Conservation (phyloP, 352 stramenopile genomes). For the Globisporangium acanthophoron region DNA sequence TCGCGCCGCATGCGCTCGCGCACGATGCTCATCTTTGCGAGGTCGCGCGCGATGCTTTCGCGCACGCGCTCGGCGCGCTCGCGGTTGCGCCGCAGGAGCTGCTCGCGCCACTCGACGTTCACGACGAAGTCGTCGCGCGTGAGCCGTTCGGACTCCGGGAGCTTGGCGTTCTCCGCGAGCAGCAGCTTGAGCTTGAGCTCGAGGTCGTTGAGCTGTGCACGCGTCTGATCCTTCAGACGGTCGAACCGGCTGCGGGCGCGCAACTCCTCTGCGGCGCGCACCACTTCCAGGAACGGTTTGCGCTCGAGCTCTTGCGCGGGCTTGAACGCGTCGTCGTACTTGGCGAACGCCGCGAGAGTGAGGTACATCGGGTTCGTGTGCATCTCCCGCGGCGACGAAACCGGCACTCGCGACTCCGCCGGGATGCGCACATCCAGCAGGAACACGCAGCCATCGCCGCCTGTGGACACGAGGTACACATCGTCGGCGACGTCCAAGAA, state of each 20-base stretch:
- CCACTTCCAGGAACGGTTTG: conserved; percentile 37
- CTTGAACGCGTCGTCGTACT: conserved; percentile 62
- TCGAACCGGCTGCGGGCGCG: conserved; percentile 55
- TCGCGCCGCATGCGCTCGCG: conserved; percentile 86
- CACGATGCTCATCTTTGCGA: conserved; percentile 74
- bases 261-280: conserved; percentile 26
- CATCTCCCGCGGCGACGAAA: conserved; percentile 1
- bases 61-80: conserved; percentile 52
- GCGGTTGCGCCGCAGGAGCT: conserved; percentile 43
- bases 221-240: conserved; percentile 58
- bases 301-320: conserved; percentile 33
- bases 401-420: conserved; percentile 15
- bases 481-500: conserved; percentile 38
- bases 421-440: conserved; percentile 54
- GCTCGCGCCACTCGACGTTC: conserved; percentile 72
- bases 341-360: conserved; percentile 57
- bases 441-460: conserved; percentile 59
- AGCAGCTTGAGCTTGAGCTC: conserved; percentile 61
- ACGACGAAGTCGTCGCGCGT: conserved; percentile 87
- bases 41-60: conserved; percentile 58
- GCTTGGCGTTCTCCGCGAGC: conserved; percentile 61
- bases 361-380: conserved; percentile 54
- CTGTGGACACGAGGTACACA: conserved; percentile 53
- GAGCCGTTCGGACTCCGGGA: conserved; percentile 67
- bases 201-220: conserved; percentile 53